Evolutionary conservation across 352 stramenopile species (phyloP), one percentile per base, ranked within the genome.

Genomic region (Phytophthora ohioensis): DNA sequence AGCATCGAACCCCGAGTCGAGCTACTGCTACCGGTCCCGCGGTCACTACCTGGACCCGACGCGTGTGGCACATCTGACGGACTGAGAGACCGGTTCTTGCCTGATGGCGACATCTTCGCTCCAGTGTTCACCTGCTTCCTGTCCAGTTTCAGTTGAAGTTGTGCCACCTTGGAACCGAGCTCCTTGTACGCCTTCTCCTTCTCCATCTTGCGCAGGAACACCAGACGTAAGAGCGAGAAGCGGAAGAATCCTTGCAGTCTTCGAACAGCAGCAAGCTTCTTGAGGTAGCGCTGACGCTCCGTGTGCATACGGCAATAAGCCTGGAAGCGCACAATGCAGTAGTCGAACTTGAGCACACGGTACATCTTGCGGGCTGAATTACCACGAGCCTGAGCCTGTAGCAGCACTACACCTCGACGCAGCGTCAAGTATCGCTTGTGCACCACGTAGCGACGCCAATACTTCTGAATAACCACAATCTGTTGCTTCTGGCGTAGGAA

Each of bases 141-240:
- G 63, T 91, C 84, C 36, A 93, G 48, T 71, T 93, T 91, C 47
- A 84, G 69, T 63, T 93, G 85, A 21, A 93, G 49, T 38, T 88
- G 80, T 5, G 85, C 81, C 32, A 93, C 85, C 69, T 93, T 93
- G 1, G 82, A 91, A 9, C 85, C 84, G 27, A 93, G 64, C 30
- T 76, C 85, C 43, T 91, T 90, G 63, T 91, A 89, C 32, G 87
- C 81, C 67, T 93, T 91, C 57, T 93, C 84, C 58, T 92, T 92
- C 62, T 91, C 87, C 82, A 96, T 93, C 36, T 91, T 90, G 15
- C 77, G 76, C 49, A 93, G 45, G 58, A 94, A 93, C 7, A 94
- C 85, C 6, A 91, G 69, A 3, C 88, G 88, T 35, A 94, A 69
- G 8, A 93, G 71, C 12, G 82, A 90, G 57, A 94, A 91, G 43